Base-by-base conservation (phyloP, 2,329 filamentous ascomycete genomes). In the Venturia nashicola region DNA sequence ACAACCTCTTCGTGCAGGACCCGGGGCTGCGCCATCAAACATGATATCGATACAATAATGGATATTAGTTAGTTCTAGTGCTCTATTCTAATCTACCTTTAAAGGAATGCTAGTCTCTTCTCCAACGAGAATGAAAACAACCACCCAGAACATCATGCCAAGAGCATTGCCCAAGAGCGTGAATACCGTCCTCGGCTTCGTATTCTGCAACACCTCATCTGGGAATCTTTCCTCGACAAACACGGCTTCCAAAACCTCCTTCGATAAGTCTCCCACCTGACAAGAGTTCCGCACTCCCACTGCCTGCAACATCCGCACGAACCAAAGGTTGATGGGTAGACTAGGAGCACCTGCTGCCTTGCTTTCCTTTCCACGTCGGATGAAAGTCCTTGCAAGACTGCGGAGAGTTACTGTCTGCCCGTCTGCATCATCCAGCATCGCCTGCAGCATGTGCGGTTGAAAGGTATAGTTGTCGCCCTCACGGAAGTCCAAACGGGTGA, bases 171-270 rank as follows among this genome's bases (percentile, higher is more conserved):
- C 67, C 44, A 68, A 61, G 59, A 68, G 64, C 14, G 64, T 68
- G 36, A 68, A 67, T 66, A 69, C 66, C 48, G 67, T 70, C 57
- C 67, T 61, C 36, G 40, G 62, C 59, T 66, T 65, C 46, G 67
- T 63, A 34, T 72, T 73, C n/a, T 71, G 60, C 14, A 72, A 63
- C 40, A 72, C 66, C n/a, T 67, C 65, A 11, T 71, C 71, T 9
- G 71, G 70, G 44, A 74, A 70, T 12, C 72, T 66, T 67, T 73
- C 72, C 54, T 74, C 72, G 18, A 67, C 69, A 61, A 70, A 73
- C 20, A 73, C 69, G 1, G 68, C 66, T 43, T 63, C 65, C 59
- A 71, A 46, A 6, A 64, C 64, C 39, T 71, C 68, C 42, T 67
- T 68, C 16, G 65, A 65, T 27, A 71, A 63, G 3, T 69, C 69